Evolutionary conservation across 257 asterid genomes (phyloP), one percentile per base, ranked within the genome.

Genomic region (Nicotiana tomentosiformis): DNA sequence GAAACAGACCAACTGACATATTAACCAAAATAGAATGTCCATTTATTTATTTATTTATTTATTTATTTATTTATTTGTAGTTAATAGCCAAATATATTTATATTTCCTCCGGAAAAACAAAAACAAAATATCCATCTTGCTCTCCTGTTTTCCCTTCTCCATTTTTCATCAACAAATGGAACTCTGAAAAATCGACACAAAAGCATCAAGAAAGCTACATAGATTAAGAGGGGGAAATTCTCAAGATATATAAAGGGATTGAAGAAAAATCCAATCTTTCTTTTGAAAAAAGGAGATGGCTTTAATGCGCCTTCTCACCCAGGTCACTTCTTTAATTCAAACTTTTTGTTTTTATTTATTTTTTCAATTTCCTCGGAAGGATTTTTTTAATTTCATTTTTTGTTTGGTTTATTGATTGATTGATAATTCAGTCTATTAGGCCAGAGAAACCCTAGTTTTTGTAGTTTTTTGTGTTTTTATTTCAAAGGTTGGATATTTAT

Each of bases 251-350:
- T 2, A 61, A 61, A 61, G 15, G 33, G 33, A 15, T 20, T 74
- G 23, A 74, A 70, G 37, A 74, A 26, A 4, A 8, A 9, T 43
- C 9, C 9, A 8, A 51, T 0, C 26, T 2, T 23, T 82, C 82
- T 85, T 77, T 82, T 78, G 66, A 10, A 14, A 53, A 49, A 78
- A 78, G 82, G 61, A 83, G 74, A 92, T 92, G 98, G 90, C 91
- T 83, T 64, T 92, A 78, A 86, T 89, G 89, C 94, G 90, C 82
- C 93, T 92, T 77, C 88, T 91, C 76, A 84, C 70, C 53, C 92
- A 90, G 97, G 98, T 92, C 26, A 81, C 76, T 86, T 80, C 46
- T 76, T 51, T 37, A 53, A 0, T 46, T 30, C 51, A 56, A 56
- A 15, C n/a, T 5, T 17, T 55, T 0, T 4, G 15, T 55, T 56